A percentile compares a stretch with the other conserved stretches of the same genome.
These are phyloP conservation scores for Candida ponderosae DNA, from an alignment of 805 yeast genomes.

Conservation along the genomic window DNA sequence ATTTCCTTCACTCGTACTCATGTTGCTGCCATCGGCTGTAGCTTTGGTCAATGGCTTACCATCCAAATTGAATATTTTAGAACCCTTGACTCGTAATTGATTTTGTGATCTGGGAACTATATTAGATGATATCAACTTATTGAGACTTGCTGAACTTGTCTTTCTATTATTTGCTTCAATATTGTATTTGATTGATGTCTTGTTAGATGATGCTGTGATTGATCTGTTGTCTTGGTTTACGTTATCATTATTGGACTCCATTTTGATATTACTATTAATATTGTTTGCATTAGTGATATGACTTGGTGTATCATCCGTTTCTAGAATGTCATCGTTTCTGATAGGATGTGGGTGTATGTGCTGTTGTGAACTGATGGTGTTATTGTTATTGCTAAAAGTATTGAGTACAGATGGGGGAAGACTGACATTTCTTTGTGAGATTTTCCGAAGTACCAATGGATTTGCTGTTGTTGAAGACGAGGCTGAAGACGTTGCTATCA, in stretches of 20 bases:
- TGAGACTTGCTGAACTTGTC: no score
- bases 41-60: no score
- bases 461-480: slow-evolving; percentile 1
- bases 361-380: background rate
- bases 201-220: slow-evolving; percentile 5
- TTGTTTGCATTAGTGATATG: slow-evolving; percentile 1
- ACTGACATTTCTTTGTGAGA: slow-evolving; percentile 17
- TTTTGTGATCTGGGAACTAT: no score
- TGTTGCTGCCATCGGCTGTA: no score
- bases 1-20: no score
- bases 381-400: background rate
- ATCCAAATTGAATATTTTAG: no score
- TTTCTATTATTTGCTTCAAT: slow-evolving; percentile 24
- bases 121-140: no score
- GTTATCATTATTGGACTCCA: background rate
- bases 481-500: no score
- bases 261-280: slow-evolving; percentile 2
- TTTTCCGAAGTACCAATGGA: slow-evolving; percentile 12
- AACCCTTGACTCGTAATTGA: no score
- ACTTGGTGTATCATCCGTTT: no score
- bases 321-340: no score
- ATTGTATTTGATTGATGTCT: slow-evolving; percentile 7
- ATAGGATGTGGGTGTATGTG: no score
- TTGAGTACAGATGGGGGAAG: slow-evolving; percentile 14
- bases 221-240: slow-evolving; percentile 7